These are phyloP conservation scores for Adiantum capillusveneris DNA, from an alignment of 75 land plant species.

Conservation along the genomic window DNA sequence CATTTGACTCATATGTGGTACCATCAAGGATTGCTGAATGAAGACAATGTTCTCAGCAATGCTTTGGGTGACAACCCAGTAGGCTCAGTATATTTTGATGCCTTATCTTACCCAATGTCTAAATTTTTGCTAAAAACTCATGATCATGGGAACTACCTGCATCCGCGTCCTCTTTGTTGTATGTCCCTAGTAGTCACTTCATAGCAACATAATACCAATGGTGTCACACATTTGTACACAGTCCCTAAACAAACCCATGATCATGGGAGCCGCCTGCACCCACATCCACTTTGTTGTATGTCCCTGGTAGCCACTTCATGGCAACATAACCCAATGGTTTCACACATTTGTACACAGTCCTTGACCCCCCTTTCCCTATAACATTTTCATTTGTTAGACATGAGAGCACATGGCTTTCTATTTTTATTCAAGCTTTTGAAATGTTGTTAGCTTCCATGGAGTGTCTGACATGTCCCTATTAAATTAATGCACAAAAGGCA, in stretches of 20 bases:
- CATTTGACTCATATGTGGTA: no score
- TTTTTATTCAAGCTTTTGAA: constrained; percentile 76
- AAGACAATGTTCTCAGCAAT: no score
- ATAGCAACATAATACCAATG: no score
- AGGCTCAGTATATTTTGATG: constrained; percentile 80
- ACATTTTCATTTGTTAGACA: constrained; percentile 82
- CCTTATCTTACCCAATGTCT: constrained; percentile 66
- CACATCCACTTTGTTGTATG: not conserved
- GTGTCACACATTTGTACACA: no score
- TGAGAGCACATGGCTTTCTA: constrained; percentile 60
- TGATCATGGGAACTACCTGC: no score
- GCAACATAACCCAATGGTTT: constrained; percentile 72
- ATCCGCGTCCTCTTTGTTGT: no score
- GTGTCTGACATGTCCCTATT: constrained; percentile 5
- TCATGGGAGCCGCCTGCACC: constrained; percentile 21
- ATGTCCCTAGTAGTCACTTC: no score
- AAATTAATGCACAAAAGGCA: constrained; percentile 1
- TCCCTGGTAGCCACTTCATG: constrained; percentile 64
- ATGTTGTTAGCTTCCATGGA: constrained; percentile 78
- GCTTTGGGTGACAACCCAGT: constrained; percentile 62
- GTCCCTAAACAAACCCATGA: no score
- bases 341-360: constrained; percentile 78
- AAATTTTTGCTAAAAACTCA: constrained; percentile 82
- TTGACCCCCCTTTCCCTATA: constrained; percentile 93
- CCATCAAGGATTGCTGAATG: no score